Percentiles rank a stretch among this genome's conserved stretches.
Conservation (phyloP, 306 rosid species). For the Geum urbanum region DNA sequence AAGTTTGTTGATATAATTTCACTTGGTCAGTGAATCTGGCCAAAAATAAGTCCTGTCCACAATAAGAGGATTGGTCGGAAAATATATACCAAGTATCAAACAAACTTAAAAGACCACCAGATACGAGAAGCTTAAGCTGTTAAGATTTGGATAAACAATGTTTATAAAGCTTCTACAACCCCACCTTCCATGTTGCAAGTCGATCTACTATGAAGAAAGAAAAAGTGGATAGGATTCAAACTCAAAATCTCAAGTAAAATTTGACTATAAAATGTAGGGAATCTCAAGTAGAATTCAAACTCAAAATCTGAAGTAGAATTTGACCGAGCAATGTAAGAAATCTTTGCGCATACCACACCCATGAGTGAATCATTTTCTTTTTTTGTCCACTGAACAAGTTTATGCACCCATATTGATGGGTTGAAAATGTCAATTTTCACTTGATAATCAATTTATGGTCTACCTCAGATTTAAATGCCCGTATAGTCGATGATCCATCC, state of each 20-base stretch:
- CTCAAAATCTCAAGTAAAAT: not conserved
- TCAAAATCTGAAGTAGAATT: too few relatives aligned
- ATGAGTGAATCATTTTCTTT: too few relatives aligned
- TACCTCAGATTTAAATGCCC: constrained; percentile 91
- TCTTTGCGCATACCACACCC: too few relatives aligned
- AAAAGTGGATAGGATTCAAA: not conserved
- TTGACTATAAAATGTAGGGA: too few relatives aligned
- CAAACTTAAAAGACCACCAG: not conserved
- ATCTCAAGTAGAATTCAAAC: too few relatives aligned
- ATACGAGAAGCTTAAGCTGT: not conserved
- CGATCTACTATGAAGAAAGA: not conserved
- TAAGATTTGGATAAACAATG: not conserved
- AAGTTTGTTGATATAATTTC: constrained; percentile 61
- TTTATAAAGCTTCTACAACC: not conserved
- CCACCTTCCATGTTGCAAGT: not conserved
- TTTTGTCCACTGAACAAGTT: too few relatives aligned
- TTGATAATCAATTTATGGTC: not conserved
- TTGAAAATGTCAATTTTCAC: too few relatives aligned
- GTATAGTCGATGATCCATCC: constrained; percentile 80
- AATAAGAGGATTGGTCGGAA: constrained; percentile 21
- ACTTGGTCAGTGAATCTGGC: constrained; percentile 59
- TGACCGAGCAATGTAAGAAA: too few relatives aligned
- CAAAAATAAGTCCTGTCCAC: constrained; percentile 65
- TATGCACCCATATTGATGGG: too few relatives aligned
- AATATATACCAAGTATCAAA: constrained; percentile 14